A percentile compares a stretch with the other conserved stretches of the same genome.
These are phyloP conservation scores for Rhodotorula sp. DNA, from an alignment of 1,284 basidiomycete genomes.

Conservation along the genomic window DNA sequence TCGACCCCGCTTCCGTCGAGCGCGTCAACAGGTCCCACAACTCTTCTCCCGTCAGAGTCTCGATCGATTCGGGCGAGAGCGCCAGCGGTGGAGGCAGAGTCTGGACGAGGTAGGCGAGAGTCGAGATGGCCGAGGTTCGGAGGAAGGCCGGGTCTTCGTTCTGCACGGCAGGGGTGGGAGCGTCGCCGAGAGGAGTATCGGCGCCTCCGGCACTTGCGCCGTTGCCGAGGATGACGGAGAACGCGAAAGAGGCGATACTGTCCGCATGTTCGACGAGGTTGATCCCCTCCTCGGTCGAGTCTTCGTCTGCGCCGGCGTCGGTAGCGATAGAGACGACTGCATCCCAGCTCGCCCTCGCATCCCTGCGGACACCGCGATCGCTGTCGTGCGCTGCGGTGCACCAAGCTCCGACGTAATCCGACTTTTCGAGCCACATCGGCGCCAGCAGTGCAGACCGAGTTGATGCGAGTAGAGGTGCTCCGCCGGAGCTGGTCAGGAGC, in stretches of 20 bases:
- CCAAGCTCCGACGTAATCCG: slow-evolving; percentile 77
- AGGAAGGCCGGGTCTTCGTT: slow-evolving; percentile 31
- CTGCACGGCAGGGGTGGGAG: slow-evolving; percentile 59
- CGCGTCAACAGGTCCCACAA: slow-evolving; percentile 27
- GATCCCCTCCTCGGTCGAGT: slow-evolving; percentile 40
- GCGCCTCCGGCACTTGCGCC: neutral
- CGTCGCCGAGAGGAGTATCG: slow-evolving; percentile 33
- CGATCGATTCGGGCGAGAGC: slow-evolving; percentile 18
- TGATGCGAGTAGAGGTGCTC: slow-evolving; percentile 55
- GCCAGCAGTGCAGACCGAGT: slow-evolving; percentile 53
- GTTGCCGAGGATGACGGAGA: slow-evolving; percentile 20
- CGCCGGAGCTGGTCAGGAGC: slow-evolving; percentile 59
- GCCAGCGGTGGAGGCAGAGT: slow-evolving; percentile 27
- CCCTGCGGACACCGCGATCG: slow-evolving; percentile 62
- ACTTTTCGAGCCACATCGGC: slow-evolving; percentile 64
- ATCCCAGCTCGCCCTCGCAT: slow-evolving; percentile 54
- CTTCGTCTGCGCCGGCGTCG: slow-evolving; percentile 9
- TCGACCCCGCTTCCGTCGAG: neutral
- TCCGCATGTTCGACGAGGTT: slow-evolving; percentile 27
- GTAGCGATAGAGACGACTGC: slow-evolving; percentile 29
- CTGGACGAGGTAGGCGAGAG: slow-evolving; percentile 26
- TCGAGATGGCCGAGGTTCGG: slow-evolving; percentile 28
- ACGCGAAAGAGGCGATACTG: slow-evolving; percentile 23
- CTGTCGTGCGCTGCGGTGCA: slow-evolving; percentile 68
- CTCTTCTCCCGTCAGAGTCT: slow-evolving; percentile 19